A percentile compares a stretch with the other conserved stretches of the same genome.
Conservation (phyloP, 108 stramenopile species). For the Mediolabrus comicus region DNA sequence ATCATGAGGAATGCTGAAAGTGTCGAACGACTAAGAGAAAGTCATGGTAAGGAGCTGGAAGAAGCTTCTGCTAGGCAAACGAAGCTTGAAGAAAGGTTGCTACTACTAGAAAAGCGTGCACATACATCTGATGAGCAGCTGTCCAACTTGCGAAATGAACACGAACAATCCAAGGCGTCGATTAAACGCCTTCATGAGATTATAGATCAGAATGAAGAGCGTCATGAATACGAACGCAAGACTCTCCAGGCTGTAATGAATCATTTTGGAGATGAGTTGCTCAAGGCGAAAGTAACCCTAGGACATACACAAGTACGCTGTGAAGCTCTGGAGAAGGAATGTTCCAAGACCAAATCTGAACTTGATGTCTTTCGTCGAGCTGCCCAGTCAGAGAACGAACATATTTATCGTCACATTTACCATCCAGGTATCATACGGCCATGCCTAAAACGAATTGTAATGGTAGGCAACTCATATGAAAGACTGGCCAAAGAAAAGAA, state of each 20-base stretch:
- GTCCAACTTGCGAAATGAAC: conserved; percentile 13
- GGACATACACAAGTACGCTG: conserved; percentile 42
- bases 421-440: conserved; percentile 39
- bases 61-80: conserved; percentile 14
- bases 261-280: conserved; percentile 41
- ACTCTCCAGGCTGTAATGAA: conserved; percentile 18
- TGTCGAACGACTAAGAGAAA: conserved; percentile 18
- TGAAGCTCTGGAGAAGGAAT: conserved; percentile 31
- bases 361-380: conserved; percentile 26
- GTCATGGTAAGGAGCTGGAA: conserved; percentile 17
- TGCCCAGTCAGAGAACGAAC: conserved; percentile 31
- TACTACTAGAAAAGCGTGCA: conserved; percentile 9
- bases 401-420: conserved; percentile 16
- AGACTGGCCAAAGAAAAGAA: conserved; percentile 43
- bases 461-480: conserved; percentile 48
- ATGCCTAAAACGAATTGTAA: conserved; percentile 29
- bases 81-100: conserved; percentile 21
- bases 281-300: conserved; percentile 32
- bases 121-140: conserved; percentile 7
- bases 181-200: conserved; percentile 11
- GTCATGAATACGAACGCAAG: conserved; percentile 16
- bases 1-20: conserved; percentile 12
- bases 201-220: conserved; percentile 23
- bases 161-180: conserved; percentile 24
- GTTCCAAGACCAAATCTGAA: conserved; percentile 22